Base-by-base conservation (phyloP, 495 filamentous ascomycete species). In the Annulohypoxylon stygium region DNA sequence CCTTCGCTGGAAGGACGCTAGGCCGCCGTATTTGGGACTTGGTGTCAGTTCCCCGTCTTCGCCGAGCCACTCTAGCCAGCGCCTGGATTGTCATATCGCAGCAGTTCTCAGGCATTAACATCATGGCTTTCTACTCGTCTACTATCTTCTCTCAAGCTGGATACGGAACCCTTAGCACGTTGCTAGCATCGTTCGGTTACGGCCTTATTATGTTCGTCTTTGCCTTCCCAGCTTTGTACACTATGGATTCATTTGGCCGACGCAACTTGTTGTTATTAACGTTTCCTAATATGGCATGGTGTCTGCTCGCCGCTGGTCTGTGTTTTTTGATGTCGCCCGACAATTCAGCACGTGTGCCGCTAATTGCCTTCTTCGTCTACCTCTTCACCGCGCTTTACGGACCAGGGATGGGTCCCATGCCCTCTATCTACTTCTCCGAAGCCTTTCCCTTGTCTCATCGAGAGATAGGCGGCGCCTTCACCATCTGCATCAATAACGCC, bases 201-300 rank as follows among this genome's bases (percentile, higher is more conserved):
- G 90, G 90, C 10, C 84, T 89, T 47, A 74, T 91, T 25, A 90
- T 91, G 72, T 90, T 90, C 79, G 75, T 92, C 37, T 91, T 90
- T 63, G 88, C 90, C 3, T 80, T 89, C 9, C 90, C 90, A 1
- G 88, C 90, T 2, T 80, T 91, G 58, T 88, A 87, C 70, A 88
- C 87, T 0, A 90, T 88, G 53, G 87, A 88, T 74, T 90, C 86
- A 0, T 88, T 82, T 69, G 87, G 87, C 2, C 81, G 87, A 3
- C 84, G 88, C 2, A 86, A 86, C 41, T 34, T 89, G 14, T 77
- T 88, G 7, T 79, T 89, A 0, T 83, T 85, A 67, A 88, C 88
- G 0, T 87, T 89, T 69, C 88, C 87, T 0, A 83, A 84, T 70
- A 82, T 90, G 54, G 81, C 85, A 3, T 75, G 85, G 33, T 86